phyloP scores from a whole-genome alignment of 75 land plant species.

The Cupressus sempervirens region DNA sequence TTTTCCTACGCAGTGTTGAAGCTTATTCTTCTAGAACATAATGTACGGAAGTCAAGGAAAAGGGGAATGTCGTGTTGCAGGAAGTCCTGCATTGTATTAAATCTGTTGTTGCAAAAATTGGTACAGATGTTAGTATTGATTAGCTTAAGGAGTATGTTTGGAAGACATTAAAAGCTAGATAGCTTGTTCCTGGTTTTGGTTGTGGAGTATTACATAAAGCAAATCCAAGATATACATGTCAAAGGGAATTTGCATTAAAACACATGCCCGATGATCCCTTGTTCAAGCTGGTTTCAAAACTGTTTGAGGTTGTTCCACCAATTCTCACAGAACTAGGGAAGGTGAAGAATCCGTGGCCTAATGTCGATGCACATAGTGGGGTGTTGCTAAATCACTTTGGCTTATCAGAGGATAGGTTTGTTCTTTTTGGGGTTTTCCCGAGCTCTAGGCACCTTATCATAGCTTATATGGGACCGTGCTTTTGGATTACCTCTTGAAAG shows the following conservation, averaged over 20 bases:
- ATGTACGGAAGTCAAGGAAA: no score
- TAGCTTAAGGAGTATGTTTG: slow-evolving; percentile 82
- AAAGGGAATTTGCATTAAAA: slow-evolving; percentile 97
- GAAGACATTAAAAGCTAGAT: slow-evolving; percentile 93
- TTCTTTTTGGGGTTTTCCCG: slow-evolving; percentile 97
- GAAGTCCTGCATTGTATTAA: slow-evolving; percentile 97
- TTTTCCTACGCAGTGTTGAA: no score
- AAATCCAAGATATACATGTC: slow-evolving; percentile 95
- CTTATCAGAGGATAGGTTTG: slow-evolving; percentile 90
- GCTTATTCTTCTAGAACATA: no score
- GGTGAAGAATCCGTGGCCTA: slow-evolving; percentile 99
- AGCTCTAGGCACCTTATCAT: slow-evolving; percentile 84
- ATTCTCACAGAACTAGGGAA: slow-evolving; percentile 84
- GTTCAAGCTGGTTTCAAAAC: slow-evolving; percentile 89
- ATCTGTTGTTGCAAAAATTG: slow-evolving; percentile 80
- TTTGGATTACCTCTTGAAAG: slow-evolving; percentile 91
- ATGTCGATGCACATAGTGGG: slow-evolving; percentile 99
- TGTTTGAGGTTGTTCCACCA: slow-evolving; percentile 96
- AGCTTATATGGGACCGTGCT: slow-evolving; percentile 96
- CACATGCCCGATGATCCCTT: slow-evolving; percentile 95
- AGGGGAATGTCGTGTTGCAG: no score
- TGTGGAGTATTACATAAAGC: slow-evolving; percentile 96
- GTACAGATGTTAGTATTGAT: slow-evolving; percentile 71
- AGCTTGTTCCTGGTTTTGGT: slow-evolving; percentile 99
- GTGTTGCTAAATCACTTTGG: slow-evolving; percentile 88